Conservation (phyloP, 208 protist species). For the Polymyxa betae region DNA sequence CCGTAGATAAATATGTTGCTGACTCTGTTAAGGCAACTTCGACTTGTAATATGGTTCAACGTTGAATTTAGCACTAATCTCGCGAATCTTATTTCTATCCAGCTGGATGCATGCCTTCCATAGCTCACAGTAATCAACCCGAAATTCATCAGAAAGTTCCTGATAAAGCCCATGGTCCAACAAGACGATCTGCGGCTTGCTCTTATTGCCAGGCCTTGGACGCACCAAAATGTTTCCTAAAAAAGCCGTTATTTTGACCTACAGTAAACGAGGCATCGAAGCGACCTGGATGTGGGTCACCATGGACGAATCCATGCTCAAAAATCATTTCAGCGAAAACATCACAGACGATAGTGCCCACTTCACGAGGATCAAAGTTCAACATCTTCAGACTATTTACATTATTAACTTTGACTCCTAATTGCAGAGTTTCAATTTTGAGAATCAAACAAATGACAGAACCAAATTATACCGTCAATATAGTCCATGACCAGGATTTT, state of each 20-base stretch:
- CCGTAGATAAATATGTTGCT: background rate
- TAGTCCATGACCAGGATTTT: conserved; percentile 44
- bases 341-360: conserved; percentile 14
- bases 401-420: conserved; percentile 24
- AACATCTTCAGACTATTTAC: background rate
- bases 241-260: background rate
- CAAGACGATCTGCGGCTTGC: conserved; percentile 19
- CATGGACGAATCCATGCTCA: conserved; percentile 44
- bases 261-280: background rate
- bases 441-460: background rate
- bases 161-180: conserved; percentile 42
- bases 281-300: conserved; percentile 16
- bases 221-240: conserved; percentile 36
- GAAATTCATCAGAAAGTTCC: conserved; percentile 45
- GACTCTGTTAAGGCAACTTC: background rate
- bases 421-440: background rate
- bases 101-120: background rate
- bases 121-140: conserved; percentile 16
- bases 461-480: background rate
- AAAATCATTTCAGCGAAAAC: conserved; percentile 46
- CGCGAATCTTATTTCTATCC: background rate
- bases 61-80: background rate
- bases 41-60: conserved; percentile 43
- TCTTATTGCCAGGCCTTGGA: background rate
- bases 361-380: background rate